Percentiles rank a stretch among this genome's conserved stretches.
Evolutionary conservation across 2,329 filamentous ascomycete species (phyloP).

Genomic region (Zarea fungicola): DNA sequence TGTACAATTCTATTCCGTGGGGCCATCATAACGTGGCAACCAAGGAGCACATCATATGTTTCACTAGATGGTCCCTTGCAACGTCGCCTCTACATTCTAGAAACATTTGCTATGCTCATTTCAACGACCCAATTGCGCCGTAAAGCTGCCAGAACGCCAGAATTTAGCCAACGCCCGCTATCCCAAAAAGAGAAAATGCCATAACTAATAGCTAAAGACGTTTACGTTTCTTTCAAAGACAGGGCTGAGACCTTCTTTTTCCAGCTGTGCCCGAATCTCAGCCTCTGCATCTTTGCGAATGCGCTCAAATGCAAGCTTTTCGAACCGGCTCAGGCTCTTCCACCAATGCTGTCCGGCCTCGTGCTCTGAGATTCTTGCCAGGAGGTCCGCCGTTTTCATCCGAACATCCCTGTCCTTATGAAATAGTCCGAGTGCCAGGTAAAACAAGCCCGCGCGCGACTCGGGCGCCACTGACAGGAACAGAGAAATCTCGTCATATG

Average conservation of each 20-base stretch:
- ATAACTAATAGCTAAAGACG: slow-evolving; percentile 4
- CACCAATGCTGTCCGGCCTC: slow-evolving; percentile 93
- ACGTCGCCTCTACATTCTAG: too few species aligned
- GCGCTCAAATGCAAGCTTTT: slow-evolving; percentile 78
- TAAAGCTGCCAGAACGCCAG: not conserved
- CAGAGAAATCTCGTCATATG: slow-evolving; percentile 81
- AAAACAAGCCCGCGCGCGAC: slow-evolving; percentile 83
- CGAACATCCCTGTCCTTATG: slow-evolving; percentile 81
- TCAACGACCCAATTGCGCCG: too few species aligned
- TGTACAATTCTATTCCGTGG: too few species aligned
- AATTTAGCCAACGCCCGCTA: not conserved
- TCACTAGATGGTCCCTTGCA: too few species aligned
- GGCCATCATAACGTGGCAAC: too few species aligned
- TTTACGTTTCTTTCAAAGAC: slow-evolving; percentile 33
- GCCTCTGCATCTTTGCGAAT: slow-evolving; percentile 62
- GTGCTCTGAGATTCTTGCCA: slow-evolving; percentile 79
- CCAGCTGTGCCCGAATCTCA: slow-evolving; percentile 42
- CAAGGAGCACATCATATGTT: too few species aligned
- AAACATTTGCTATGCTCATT: too few species aligned
- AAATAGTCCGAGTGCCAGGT: slow-evolving; percentile 84
- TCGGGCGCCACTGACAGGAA: slow-evolving; percentile 78
- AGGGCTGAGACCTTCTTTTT: slow-evolving; percentile 37
- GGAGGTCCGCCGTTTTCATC: slow-evolving; percentile 67
- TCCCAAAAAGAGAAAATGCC: not conserved
- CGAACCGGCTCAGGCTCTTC: slow-evolving; percentile 77